Evolutionary conservation across 1,284 basidiomycete genomes (phyloP).

Genomic region (Trichosporon coremiiforme): DNA sequence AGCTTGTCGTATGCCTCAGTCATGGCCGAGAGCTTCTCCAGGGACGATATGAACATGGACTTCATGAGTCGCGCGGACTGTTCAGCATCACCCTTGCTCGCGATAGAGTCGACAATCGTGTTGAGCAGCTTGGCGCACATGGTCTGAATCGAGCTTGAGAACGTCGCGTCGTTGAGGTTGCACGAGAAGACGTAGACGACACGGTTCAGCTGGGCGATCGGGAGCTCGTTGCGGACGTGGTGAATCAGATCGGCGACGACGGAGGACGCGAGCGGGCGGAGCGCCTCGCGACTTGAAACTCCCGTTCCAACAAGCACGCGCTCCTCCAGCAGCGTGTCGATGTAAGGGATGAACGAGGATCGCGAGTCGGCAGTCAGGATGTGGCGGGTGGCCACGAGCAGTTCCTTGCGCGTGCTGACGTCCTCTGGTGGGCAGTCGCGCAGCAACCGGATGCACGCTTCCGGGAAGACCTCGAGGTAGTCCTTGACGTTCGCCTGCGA

Average conservation of each 20-base stretch:
- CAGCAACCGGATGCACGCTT: slow-evolving; percentile 79
- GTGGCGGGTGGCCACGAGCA: slow-evolving; percentile 91
- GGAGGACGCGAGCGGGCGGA: slow-evolving; percentile 80
- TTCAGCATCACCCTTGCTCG: slow-evolving; percentile 70
- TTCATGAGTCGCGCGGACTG: slow-evolving; percentile 69
- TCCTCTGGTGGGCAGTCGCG: slow-evolving; percentile 92
- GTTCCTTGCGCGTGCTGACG: slow-evolving; percentile 83
- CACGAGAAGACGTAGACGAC: slow-evolving; percentile 85
- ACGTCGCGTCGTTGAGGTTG: slow-evolving; percentile 84
- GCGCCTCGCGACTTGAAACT: slow-evolving; percentile 74
- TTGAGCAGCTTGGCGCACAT: slow-evolving; percentile 93
- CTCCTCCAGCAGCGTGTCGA: slow-evolving; percentile 91
- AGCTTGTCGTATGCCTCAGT: slow-evolving; percentile 64
- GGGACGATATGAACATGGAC: slow-evolving; percentile 78
- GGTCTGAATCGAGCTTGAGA: slow-evolving; percentile 80
- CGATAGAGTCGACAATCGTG: slow-evolving; percentile 81
- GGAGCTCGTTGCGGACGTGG: slow-evolving; percentile 83
- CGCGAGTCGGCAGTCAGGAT: slow-evolving; percentile 80
- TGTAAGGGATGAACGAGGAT: slow-evolving; percentile 75
- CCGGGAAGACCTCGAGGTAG: slow-evolving; percentile 79
- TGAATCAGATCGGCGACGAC: slow-evolving; percentile 93
- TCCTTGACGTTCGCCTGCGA: slow-evolving; percentile 69
- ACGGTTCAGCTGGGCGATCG: slow-evolving; percentile 72
- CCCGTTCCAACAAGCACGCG: slow-evolving; percentile 86
- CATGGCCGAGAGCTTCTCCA: slow-evolving; percentile 84